Evolutionary conservation across 108 stramenopile genomes (phyloP).

Genomic region (Parietichytrium sp.): DNA sequence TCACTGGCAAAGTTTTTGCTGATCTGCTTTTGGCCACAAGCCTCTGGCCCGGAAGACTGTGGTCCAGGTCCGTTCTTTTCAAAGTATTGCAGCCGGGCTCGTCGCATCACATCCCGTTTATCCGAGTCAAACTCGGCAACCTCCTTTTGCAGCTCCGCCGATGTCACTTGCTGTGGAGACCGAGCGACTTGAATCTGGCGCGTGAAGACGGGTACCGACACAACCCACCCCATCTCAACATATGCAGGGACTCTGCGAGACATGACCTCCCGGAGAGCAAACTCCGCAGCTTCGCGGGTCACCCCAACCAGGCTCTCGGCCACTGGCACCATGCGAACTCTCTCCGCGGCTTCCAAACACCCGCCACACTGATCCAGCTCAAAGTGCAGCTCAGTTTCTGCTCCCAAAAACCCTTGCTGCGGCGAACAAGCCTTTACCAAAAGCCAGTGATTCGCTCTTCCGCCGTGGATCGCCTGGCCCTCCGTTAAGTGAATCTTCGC

Average conservation of each 20-base stretch:
- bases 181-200: background rate
- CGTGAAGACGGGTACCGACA: background rate
- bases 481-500: background rate
- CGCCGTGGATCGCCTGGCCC: background rate
- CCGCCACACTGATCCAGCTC: too few relatives aligned
- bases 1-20: too few relatives aligned
- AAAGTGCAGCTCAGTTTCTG: constrained; percentile 7
- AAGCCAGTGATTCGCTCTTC: background rate
- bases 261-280: background rate
- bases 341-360: background rate
- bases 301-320: background rate
- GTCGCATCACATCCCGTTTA: background rate
- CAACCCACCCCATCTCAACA: background rate
- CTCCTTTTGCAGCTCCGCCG: too few relatives aligned
- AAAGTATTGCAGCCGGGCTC: background rate
- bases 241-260: background rate
- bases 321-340: background rate
- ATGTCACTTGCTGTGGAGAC: too few relatives aligned
- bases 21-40: too few relatives aligned
- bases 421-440: background rate
- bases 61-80: background rate
- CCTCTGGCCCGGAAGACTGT: too few relatives aligned
- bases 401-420: background rate
- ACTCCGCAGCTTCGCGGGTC: background rate
- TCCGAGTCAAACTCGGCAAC: background rate